These are phyloP conservation scores for Benincasa hispida DNA, from an alignment of 306 rosid species.

Conservation along the genomic window DNA sequence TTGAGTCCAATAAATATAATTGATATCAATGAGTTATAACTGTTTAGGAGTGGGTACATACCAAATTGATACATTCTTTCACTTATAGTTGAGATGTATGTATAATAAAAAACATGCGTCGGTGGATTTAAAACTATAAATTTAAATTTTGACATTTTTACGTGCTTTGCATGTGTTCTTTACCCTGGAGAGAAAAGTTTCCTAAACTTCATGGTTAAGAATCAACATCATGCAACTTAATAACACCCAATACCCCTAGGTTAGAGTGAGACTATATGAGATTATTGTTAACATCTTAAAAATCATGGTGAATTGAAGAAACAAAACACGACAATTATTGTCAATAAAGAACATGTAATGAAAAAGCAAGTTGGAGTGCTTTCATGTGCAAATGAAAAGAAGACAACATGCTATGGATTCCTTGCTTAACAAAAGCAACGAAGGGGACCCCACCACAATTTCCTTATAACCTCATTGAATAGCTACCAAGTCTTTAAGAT, in stretches of 20 bases:
- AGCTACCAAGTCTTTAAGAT: constrained; percentile 4
- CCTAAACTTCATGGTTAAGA: background rate
- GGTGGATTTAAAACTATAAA: no score
- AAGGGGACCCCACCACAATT: background rate
- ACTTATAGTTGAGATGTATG: no score
- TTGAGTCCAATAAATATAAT: no score
- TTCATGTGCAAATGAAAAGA: constrained; percentile 10
- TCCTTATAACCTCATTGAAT: background rate
- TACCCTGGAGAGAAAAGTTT: background rate
- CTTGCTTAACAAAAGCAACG: constrained; percentile 4
- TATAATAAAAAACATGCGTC: no score
- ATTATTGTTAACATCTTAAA: background rate
- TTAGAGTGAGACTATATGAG: background rate
- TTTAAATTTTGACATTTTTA: no score
- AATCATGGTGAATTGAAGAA: background rate
- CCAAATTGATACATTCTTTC: no score
- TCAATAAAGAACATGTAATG: constrained; percentile 3
- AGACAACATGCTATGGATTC: constrained; percentile 1
- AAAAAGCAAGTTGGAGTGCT: constrained; percentile 6
- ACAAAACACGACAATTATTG: constrained; percentile 6
- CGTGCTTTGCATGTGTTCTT: no score
- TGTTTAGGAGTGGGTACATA: no score
- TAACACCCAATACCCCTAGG: background rate
- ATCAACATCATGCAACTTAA: background rate
- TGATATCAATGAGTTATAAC: no score